Evolutionary conservation across 2,329 filamentous ascomycete species (phyloP), one percentile per base, ranked within the genome.

Genomic region (Diaporthe eres): DNA sequence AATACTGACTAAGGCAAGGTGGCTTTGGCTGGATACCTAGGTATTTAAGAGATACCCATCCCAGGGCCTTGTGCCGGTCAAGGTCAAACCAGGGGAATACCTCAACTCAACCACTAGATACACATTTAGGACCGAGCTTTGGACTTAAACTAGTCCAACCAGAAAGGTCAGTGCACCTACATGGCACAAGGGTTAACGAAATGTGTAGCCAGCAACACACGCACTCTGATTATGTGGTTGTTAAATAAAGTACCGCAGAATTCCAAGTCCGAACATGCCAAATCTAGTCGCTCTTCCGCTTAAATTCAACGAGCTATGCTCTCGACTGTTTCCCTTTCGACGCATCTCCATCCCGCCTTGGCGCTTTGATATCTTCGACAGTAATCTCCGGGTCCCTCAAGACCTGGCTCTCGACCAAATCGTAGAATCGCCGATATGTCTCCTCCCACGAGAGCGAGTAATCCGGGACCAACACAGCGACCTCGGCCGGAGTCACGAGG

Each of bases 391-490:
- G 28, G 28, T 47, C 60, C 2, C 7, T 49, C 8, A 34, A 22
- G 15, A 65, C 25, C 25, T 65, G 39, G 2, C 39, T 49, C 25
- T 31, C 15, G 4, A 47, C 25, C 7, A 47, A 34, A 42, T 65
- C 60, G 9, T 65, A 65, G 60, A 65, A 65, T 34, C 25, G 42
- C 17, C 42, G 22, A 4, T 65, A 49, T 4, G 60, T 47, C 25
- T 49, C 60, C 42, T 65, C 60, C 60, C 60, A 65, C 4, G 60
- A 12, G 42, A 65, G 53, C 6, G n/a, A 4, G 22, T 72, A 72
- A 15, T 61, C 70, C 53, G 70, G 70, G 28, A 58, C 55, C 3
- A 61, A 31, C 9, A 37, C 70, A 22, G 55, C 28, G 8, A 58
- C 39, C 42, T 55, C 57, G 19, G 53, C 57, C 8, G 37, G 34